Evolutionary conservation across 2,329 filamentous ascomycete genomes (phyloP).

Genomic region (Talaromyces rugulosus): DNA sequence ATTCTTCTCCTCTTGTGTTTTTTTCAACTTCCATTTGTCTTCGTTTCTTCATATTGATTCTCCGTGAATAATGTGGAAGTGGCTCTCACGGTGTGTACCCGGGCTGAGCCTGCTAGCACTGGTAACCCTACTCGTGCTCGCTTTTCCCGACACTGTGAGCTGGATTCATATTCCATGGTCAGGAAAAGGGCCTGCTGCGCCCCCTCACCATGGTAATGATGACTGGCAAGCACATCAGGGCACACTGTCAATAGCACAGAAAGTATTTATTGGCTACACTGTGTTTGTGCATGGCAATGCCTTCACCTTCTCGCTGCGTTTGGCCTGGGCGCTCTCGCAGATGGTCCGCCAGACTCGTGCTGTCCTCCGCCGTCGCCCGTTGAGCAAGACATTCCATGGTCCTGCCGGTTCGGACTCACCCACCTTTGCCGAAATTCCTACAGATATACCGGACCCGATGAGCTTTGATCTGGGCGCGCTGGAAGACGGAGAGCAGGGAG

Average conservation of each 20-base stretch:
- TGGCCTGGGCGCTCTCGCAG: constrained; percentile 45
- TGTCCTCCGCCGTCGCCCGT: constrained; percentile 17
- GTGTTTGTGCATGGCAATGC: constrained; percentile 62
- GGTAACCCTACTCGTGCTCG: constrained; percentile 17
- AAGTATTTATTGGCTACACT: constrained; percentile 60
- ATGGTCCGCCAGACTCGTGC: constrained; percentile 23
- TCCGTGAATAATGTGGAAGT: constrained; percentile 19
- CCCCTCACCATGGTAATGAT: background rate
- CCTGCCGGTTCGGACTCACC: background rate
- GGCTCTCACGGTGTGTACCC: constrained; percentile 27
- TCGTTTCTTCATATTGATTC: background rate
- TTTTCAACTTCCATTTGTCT: background rate
- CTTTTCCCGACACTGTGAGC: constrained; percentile 19
- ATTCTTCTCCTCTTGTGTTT: background rate
- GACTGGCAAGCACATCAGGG: background rate
- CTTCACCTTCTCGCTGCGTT: constrained; percentile 52
- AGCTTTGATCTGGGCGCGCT: constrained; percentile 41
- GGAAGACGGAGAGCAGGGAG: constrained; percentile 47
- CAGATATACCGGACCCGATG: constrained; percentile 10
- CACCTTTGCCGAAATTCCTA: constrained; percentile 12
- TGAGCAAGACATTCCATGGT: background rate
- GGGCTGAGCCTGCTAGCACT: constrained; percentile 27
- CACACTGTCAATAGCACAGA: constrained; percentile 21
- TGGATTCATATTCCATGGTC: constrained; percentile 15
- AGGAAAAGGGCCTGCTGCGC: constrained; percentile 11